Conservation (phyloP, 345 rosid species). For the Gossypium longicalyx region DNA sequence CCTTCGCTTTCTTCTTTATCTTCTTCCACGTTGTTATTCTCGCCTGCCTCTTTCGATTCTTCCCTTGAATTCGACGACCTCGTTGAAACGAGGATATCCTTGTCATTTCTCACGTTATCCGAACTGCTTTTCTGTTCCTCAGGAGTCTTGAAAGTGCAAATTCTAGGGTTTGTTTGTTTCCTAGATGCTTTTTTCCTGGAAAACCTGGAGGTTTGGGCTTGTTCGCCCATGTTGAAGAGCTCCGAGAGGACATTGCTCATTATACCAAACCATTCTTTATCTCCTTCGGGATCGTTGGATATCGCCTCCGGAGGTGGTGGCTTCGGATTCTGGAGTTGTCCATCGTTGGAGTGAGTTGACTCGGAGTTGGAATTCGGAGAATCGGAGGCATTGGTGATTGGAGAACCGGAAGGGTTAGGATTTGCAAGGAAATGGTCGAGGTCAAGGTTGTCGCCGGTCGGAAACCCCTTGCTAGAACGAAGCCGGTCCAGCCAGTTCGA, state of each 20-base stretch:
- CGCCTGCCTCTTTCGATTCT: conserved; percentile 22
- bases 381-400: conserved; percentile 25
- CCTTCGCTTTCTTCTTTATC: conserved; percentile 30
- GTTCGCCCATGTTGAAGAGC: conserved; percentile 63
- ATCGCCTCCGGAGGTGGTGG: conserved; percentile 14
- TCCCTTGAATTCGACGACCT: conserved; percentile 30
- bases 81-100: conserved; percentile 26
- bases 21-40: conserved; percentile 16
- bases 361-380: conserved; percentile 38
- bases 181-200: conserved; percentile 47
- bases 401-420: conserved; percentile 25
- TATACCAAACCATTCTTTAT: conserved; percentile 49
- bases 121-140: conserved; percentile 20
- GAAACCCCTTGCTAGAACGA: conserved; percentile 73
- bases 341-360: conserved; percentile 33
- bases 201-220: conserved; percentile 12
- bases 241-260: conserved; percentile 73
- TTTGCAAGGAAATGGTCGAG: conserved; percentile 67
- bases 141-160: conserved; percentile 35
- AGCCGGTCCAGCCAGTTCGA: conserved; percentile 88
- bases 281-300: conserved; percentile 9
- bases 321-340: conserved; percentile 16
- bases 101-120: conserved; percentile 21
- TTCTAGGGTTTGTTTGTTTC: conserved; percentile 79
- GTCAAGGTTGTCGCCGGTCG: conserved; percentile 46